Percentiles rank a stretch among this genome's conserved stretches.
phyloP scores from a whole-genome alignment of 2,329 filamentous ascomycete genomes.

The Akanthomyces uredinophilus region DNA sequence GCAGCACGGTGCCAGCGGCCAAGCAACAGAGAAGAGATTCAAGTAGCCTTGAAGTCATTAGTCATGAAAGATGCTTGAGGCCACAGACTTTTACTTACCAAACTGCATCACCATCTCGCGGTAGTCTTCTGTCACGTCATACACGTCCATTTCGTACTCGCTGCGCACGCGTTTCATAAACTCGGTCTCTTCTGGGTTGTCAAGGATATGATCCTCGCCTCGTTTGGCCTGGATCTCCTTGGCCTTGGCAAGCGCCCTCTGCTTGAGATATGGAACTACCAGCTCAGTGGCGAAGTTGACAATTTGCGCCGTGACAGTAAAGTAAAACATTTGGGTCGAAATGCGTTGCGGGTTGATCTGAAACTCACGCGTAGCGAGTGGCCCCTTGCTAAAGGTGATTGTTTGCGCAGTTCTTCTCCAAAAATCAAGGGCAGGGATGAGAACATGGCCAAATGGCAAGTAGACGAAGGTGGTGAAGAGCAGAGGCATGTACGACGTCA shows the following conservation, averaged over 20 bases:
- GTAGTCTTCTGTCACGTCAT: slow-evolving; percentile 87
- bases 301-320: slow-evolving; percentile 88
- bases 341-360: slow-evolving; percentile 78
- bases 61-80: not conserved
- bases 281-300: slow-evolving; percentile 83
- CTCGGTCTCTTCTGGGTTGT: slow-evolving; percentile 69
- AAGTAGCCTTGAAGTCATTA: slow-evolving; percentile 62
- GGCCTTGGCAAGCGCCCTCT: slow-evolving; percentile 70
- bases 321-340: slow-evolving; percentile 89
- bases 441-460: slow-evolving; percentile 78
- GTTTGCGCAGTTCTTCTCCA: slow-evolving; percentile 70
- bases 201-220: slow-evolving; percentile 44
- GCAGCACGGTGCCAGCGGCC: slow-evolving; percentile 85
- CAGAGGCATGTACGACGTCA: slow-evolving; percentile 90
- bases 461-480: slow-evolving; percentile 92
- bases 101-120: slow-evolving; percentile 89
- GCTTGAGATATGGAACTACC: slow-evolving; percentile 79
- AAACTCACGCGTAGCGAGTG: slow-evolving; percentile 62
- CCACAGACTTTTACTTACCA: slow-evolving; percentile 34
- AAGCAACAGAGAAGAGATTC: slow-evolving; percentile 85
- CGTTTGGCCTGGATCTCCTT: slow-evolving; percentile 65
- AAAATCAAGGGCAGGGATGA: slow-evolving; percentile 81
- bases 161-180: slow-evolving; percentile 79
- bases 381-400: slow-evolving; percentile 70
- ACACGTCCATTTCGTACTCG: slow-evolving; percentile 75